phyloP scores from a whole-genome alignment of 805 yeast genomes.

The Lachancea lanzarotensis region DNA sequence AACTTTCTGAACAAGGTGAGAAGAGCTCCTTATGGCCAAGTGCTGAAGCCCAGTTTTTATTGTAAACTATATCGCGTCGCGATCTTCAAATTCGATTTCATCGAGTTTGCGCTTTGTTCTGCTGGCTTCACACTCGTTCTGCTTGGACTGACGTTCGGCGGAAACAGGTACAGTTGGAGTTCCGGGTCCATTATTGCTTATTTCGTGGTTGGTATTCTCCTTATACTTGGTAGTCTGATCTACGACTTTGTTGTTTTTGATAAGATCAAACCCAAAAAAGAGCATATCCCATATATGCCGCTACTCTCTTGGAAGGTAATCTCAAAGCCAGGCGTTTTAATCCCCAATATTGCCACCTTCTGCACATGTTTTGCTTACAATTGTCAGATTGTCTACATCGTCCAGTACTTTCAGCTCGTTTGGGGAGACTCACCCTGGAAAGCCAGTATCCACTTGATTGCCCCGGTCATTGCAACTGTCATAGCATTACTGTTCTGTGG shows the following conservation, averaged over 20 bases:
- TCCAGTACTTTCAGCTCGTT: conserved; percentile 25
- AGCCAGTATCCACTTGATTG: conserved; percentile 20
- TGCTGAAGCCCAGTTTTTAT: no score
- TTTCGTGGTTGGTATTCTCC: no score
- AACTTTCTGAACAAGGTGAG: background rate
- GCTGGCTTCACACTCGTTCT: conserved; percentile 20
- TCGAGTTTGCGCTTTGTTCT: conserved; percentile 17
- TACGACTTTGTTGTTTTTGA: conserved; percentile 34
- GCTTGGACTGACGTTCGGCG: conserved; percentile 39
- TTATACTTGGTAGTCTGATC: conserved; percentile 38
- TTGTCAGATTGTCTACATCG: conserved; percentile 18
- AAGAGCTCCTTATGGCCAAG: no score
- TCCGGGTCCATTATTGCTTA: conserved; percentile 30
- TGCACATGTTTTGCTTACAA: conserved; percentile 14
- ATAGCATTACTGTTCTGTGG: conserved; percentile 24
- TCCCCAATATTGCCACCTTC: conserved; percentile 15
- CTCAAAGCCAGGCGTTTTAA: conserved; percentile 9
- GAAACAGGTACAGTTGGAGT: conserved; percentile 50
- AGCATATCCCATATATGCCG: conserved; percentile 8
- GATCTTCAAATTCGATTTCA: conserved; percentile 17
- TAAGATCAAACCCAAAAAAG: background rate
- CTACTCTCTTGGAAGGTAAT: conserved; percentile 16
- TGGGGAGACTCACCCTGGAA: conserved; percentile 18
- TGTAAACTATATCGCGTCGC: no score
- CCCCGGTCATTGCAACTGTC: conserved; percentile 19